Evolutionary conservation across 495 filamentous ascomycete genomes (phyloP).

Genomic region (Rostrohypoxylon terebratum): DNA sequence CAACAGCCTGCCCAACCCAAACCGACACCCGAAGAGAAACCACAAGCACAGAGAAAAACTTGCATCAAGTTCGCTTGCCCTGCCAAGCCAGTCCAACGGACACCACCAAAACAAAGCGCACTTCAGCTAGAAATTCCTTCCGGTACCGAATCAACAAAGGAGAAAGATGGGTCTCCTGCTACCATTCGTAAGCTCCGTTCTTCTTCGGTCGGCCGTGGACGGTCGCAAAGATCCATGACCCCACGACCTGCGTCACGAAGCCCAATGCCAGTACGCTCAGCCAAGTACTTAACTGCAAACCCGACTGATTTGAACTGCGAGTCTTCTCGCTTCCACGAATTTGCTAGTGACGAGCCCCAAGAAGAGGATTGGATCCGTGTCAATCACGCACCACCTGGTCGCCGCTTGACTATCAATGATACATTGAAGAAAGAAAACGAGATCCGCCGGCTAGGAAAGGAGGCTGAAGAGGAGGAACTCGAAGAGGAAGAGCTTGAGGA

Average conservation of each 20-base stretch:
- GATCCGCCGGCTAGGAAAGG: conserved; percentile 87
- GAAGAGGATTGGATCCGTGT: conserved; percentile 89
- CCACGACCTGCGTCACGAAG: conserved; percentile 52
- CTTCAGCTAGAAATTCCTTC: conserved; percentile 39
- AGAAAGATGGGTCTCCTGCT: conserved; percentile 51
- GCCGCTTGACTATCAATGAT: conserved; percentile 86
- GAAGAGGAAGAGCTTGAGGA: conserved; percentile 73
- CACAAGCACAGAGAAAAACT: conserved; percentile 56
- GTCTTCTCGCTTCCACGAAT: conserved; percentile 88
- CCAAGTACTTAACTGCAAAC: conserved; percentile 62
- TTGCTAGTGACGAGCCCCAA: conserved; percentile 81
- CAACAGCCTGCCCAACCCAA: conserved; percentile 46
- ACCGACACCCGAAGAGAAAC: conserved; percentile 45
- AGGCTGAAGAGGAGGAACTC: conserved; percentile 87
- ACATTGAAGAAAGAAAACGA: conserved; percentile 90
- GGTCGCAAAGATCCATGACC: conserved; percentile 63
- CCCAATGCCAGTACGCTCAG: conserved; percentile 49
- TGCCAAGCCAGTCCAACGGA: conserved; percentile 40
- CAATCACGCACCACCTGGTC: conserved; percentile 65
- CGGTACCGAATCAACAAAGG: conserved; percentile 37
- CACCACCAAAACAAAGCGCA: conserved; percentile 34
- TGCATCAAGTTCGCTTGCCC: conserved; percentile 66
- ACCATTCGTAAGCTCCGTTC: conserved; percentile 56
- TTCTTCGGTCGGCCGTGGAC: conserved; percentile 55
- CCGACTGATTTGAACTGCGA: conserved; percentile 70